These are phyloP conservation scores for Cercospora sesami DNA, from an alignment of 2,329 filamentous ascomycete genomes.

Conservation along the genomic window DNA sequence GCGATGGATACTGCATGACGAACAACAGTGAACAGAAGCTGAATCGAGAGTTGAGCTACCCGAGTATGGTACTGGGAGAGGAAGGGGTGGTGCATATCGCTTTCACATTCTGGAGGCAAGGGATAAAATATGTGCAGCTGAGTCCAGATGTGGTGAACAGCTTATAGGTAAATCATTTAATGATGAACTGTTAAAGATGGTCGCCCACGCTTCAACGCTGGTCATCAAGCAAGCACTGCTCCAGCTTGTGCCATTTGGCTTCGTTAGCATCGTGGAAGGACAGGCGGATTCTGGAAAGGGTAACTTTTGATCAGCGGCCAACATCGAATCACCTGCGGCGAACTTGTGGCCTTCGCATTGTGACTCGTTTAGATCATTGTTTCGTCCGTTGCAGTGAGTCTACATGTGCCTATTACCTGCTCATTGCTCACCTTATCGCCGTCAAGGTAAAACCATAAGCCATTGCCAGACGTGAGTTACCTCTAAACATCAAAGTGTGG, in stretches of 20 bases:
- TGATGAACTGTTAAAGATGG: background rate
- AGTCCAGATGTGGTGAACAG: constrained; percentile 1
- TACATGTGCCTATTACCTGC: background rate
- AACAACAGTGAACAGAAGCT: constrained; percentile 27
- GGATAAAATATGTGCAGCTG: constrained; percentile 24
- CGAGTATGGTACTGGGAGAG: constrained; percentile 16
- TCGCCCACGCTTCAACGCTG: background rate
- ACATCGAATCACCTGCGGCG: background rate
- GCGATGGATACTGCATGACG: constrained; percentile 27
- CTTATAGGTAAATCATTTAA: background rate
- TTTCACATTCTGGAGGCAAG: constrained; percentile 26
- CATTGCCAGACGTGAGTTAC: background rate
- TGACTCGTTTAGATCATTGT: background rate
- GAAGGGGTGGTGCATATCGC: constrained; percentile 22
- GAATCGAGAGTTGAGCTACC: constrained; percentile 25
- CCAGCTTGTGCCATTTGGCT: background rate
- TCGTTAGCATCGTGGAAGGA: background rate
- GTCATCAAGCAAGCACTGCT: background rate
- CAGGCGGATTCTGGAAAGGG: background rate
- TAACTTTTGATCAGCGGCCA: too few relatives aligned
- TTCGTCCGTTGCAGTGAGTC: background rate
- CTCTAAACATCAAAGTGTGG: too few relatives aligned
- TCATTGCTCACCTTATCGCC: background rate
- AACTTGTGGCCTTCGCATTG: background rate
- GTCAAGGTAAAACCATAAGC: background rate